Percentiles rank a stretch among this genome's conserved stretches.
phyloP scores from a whole-genome alignment of 2,329 filamentous ascomycete genomes.

The Monosporascus sp. region DNA sequence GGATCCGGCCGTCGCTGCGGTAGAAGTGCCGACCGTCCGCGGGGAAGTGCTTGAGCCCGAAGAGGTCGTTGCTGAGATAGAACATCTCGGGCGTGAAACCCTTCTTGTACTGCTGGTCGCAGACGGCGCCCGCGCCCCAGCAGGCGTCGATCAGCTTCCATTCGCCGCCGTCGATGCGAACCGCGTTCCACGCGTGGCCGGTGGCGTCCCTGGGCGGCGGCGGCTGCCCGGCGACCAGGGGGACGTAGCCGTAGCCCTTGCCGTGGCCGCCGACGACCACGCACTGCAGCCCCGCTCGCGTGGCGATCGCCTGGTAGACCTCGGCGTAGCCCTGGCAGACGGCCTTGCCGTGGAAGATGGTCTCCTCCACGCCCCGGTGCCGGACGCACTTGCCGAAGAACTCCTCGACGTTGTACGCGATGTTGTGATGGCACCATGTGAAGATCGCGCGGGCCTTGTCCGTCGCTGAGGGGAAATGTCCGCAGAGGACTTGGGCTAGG shows the following conservation, averaged over 20 bases:
- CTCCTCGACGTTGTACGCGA: slow-evolving; percentile 73
- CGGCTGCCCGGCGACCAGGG: slow-evolving; percentile 57
- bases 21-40: slow-evolving; percentile 63
- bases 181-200: slow-evolving; percentile 89
- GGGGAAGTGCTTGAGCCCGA: slow-evolving; percentile 78
- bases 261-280: slow-evolving; percentile 73
- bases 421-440: slow-evolving; percentile 92
- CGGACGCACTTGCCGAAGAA: slow-evolving; percentile 72
- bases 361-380: slow-evolving; percentile 63
- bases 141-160: slow-evolving; percentile 93
- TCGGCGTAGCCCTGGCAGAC: slow-evolving; percentile 91
- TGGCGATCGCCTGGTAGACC: slow-evolving; percentile 73
- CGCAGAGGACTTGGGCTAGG: slow-evolving; percentile 72
- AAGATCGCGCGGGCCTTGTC: slow-evolving; percentile 94
- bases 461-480: slow-evolving; percentile 72
- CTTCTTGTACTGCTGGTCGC: slow-evolving; percentile 56
- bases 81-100: slow-evolving; percentile 62
- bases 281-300: slow-evolving; percentile 73
- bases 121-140: slow-evolving; percentile 80
- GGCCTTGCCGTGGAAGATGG: slow-evolving; percentile 70
- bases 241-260: slow-evolving; percentile 73
- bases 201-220: slow-evolving; percentile 58
- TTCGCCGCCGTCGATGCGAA: slow-evolving; percentile 75
- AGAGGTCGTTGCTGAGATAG: slow-evolving; percentile 65
- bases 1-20: slow-evolving; percentile 61